Conservation (phyloP, 768 basidiomycete genomes). For the Termitomyces sp. region DNA sequence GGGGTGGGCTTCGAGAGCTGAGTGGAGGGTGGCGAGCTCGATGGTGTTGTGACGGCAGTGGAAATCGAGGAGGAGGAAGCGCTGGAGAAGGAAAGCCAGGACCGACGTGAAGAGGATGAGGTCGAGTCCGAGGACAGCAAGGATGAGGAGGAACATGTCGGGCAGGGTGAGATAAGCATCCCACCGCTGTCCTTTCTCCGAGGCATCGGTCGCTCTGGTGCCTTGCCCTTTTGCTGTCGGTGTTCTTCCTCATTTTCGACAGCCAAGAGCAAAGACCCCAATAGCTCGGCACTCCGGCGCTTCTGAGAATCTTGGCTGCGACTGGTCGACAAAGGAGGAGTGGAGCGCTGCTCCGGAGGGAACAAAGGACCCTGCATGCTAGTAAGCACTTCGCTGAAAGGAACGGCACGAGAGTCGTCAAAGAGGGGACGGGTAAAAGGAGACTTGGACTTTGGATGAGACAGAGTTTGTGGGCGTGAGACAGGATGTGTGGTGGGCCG, state of each 20-base stretch:
- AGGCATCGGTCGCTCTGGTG: slow-evolving; percentile 6
- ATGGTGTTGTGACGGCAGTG: slow-evolving; percentile 30
- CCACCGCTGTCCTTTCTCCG: slow-evolving; percentile 8
- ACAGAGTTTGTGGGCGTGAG: slow-evolving; percentile 2
- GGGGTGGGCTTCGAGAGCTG: neutral
- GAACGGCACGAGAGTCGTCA: slow-evolving; percentile 34
- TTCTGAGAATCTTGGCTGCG: slow-evolving; percentile 10
- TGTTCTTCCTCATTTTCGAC: slow-evolving; percentile 37
- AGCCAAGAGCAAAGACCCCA: slow-evolving; percentile 37
- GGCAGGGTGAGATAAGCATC: neutral
- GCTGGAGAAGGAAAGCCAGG: slow-evolving; percentile 18
- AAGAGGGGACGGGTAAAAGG: slow-evolving; percentile 20
- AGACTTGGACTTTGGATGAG: slow-evolving; percentile 9
- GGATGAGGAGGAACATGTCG: slow-evolving; percentile 19
- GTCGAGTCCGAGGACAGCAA: slow-evolving; percentile 18
- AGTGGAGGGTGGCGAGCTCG: slow-evolving; percentile 16
- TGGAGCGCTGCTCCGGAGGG: slow-evolving; percentile 30
- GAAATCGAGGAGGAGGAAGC: slow-evolving; percentile 24
- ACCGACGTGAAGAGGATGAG: slow-evolving; percentile 21
- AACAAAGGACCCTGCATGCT: slow-evolving; percentile 59
- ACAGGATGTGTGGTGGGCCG: neutral
- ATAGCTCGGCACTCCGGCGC: slow-evolving; percentile 26
- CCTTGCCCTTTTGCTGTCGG: slow-evolving; percentile 26
- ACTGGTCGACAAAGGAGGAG: slow-evolving; percentile 20
- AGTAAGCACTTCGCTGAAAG: slow-evolving; percentile 50